Base-by-base conservation (phyloP, 805 yeast genomes). In the Candida boleticola region DNA sequence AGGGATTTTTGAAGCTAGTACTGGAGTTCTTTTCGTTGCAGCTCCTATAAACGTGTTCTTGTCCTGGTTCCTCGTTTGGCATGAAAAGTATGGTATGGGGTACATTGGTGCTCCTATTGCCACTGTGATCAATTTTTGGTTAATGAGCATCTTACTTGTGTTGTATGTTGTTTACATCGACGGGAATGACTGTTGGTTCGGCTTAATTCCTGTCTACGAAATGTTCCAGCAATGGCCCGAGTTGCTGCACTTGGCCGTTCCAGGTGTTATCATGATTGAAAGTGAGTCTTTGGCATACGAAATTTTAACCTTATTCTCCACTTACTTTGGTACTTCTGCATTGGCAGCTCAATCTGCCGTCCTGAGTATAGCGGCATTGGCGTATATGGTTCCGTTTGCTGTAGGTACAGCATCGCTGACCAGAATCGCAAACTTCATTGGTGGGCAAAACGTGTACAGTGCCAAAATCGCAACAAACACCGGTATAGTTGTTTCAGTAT, bases 181-280 rank as follows among this genome's bases (percentile, higher is more conserved):
- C 51, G 92, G 90, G 1, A 61, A 60, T 22, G 74, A 77, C 51
- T 85, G 92, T 52, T 85, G 92, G 92, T 75, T 67, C 46, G 92
- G 92, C 0, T 23, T 69, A 4, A 58, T 57, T 17, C 68, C 78
- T 23, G 49, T 74, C 0, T 27, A 50, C 2, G 64, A 66, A 40
- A 42, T 69, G 20, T 61, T 68, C 41, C 49, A 45, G 22, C 60
- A 61, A 40, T 71, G 75, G 75, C 54, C 60, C 20, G 55, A 53
- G 26, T 48, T 71, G 18, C 56, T 58, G 11, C 62, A 58, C 31
- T 55, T 71, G 44, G 76, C 75, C 0, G 52, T 71, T 20, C 76
- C 76, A 1, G 75, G 76, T 4, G 67, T 71, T 29, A 57, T 71
- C 22, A 71, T 71, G 76, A 53, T 71, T 20, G 75, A 69, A 51